These are phyloP conservation scores for Rhinocladiella similis DNA, from an alignment of 2,329 filamentous ascomycete species.

Conservation along the genomic window DNA sequence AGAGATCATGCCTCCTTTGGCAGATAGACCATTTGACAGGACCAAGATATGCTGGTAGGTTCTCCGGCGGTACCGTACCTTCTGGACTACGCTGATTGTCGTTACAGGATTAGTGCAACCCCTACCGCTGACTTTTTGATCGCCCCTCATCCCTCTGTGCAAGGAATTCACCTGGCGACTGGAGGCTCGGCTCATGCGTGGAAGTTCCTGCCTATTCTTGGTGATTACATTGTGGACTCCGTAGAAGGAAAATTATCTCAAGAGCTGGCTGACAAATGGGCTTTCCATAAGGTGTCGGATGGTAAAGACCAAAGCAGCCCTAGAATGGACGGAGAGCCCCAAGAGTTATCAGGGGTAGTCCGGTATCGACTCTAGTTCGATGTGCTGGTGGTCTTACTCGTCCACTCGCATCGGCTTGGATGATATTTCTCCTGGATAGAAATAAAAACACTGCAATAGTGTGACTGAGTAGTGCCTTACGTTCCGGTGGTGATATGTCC, in stretches of 20 bases:
- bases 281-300: conserved; percentile 31
- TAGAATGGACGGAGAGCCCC: conserved; percentile 13
- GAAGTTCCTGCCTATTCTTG: conserved; percentile 30
- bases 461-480: too few relatives aligned
- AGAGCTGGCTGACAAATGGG: conserved; percentile 44
- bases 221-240: conserved; percentile 25
- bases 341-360: conserved; percentile 14
- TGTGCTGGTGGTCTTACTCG: neutral
- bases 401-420: neutral
- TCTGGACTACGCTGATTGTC: neutral
- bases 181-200: conserved; percentile 28
- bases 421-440: neutral
- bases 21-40: conserved; percentile 28
- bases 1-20: conserved; percentile 30
- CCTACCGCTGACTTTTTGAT: conserved; percentile 27
- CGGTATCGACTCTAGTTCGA: neutral
- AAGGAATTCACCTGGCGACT: conserved; percentile 27
- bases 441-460: neutral
- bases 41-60: conserved; percentile 31
- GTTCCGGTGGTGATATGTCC: too few relatives aligned
- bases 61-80: neutral
- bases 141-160: conserved; percentile 23
- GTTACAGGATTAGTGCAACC: conserved; percentile 24
- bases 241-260: conserved; percentile 42
- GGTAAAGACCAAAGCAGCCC: conserved; percentile 8